Evolutionary conservation across 495 filamentous ascomycete genomes (phyloP).

Genomic region (Elaphomyces granulatus): DNA sequence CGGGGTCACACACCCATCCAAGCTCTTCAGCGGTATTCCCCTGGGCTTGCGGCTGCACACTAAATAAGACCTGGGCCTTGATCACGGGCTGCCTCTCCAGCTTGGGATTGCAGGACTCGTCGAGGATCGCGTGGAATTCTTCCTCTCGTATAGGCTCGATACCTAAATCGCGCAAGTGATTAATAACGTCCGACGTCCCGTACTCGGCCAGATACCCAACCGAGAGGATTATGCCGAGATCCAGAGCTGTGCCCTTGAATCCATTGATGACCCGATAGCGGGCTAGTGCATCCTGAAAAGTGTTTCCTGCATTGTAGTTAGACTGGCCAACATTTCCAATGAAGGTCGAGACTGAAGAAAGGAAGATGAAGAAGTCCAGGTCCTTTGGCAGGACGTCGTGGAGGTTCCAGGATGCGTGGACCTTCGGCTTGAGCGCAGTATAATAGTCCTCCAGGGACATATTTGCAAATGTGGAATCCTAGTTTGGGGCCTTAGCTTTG

Average conservation of each 20-base stretch:
- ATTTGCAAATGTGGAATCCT: constrained; percentile 41
- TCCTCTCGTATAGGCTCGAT: constrained; percentile 2
- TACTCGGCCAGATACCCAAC: constrained; percentile 27
- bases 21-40: too few relatives aligned
- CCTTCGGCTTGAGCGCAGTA: constrained; percentile 26
- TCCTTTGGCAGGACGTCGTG: constrained; percentile 15
- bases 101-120: too few relatives aligned
- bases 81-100: too few relatives aligned
- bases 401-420: constrained; percentile 26
- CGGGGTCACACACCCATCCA: too few relatives aligned
- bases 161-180: too few relatives aligned
- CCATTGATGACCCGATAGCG: constrained; percentile 18
- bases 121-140: neutral
- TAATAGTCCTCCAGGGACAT: constrained; percentile 38
- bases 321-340: constrained; percentile 31
- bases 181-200: neutral
- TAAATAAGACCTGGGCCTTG: too few relatives aligned
- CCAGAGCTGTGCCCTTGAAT: too few relatives aligned
- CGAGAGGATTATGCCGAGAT: constrained; percentile 25
- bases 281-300: constrained; percentile 29
- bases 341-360: constrained; percentile 28
- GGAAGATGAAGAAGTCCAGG: constrained; percentile 39
- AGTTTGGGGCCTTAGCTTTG: too few relatives aligned
- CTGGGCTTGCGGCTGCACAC: too few relatives aligned
- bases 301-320: constrained; percentile 30